Percentiles rank a stretch among this genome's conserved stretches.
phyloP scores from a whole-genome alignment of 2,329 filamentous ascomycete genomes.

The Orbilia blumenaviensis region DNA sequence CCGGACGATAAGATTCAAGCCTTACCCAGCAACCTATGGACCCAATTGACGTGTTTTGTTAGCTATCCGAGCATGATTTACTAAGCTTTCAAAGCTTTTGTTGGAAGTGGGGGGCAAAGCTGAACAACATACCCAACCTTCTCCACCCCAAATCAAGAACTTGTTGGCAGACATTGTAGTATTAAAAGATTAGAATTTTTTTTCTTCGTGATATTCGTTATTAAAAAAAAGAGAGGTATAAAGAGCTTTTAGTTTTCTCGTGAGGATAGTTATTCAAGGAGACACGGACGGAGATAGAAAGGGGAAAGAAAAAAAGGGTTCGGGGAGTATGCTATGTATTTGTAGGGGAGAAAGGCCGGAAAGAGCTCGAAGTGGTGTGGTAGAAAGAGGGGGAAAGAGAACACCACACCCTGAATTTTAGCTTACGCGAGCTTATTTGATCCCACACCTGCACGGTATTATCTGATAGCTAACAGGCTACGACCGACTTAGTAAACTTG shows the following conservation, averaged over 20 bases:
- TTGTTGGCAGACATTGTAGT: constrained; percentile 59
- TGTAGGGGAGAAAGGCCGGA: neutral
- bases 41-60: constrained; percentile 29
- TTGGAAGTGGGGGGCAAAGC: neutral
- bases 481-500: too few relatives aligned
- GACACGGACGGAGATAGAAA: neutral
- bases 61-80: constrained; percentile 17
- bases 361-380: neutral
- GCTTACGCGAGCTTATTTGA: constrained; percentile 45
- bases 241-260: neutral
- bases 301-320: neutral
- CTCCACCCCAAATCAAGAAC: constrained; percentile 73
- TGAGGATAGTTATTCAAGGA: neutral
- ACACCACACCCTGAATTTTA: constrained; percentile 19
- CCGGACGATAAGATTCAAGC: neutral
- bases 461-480: neutral
- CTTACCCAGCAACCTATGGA: constrained; percentile 52
- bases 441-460: constrained; percentile 1
- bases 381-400: constrained; percentile 33
- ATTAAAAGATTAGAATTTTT: constrained; percentile 13
- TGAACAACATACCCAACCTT: constrained; percentile 63
- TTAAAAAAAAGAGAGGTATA: neutral
- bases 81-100: constrained; percentile 6
- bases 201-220: constrained; percentile 21
- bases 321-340: neutral